Percentiles rank a stretch among this genome's conserved stretches.
Conservation (phyloP, 176 grass and related monocot genomes). For the Metroxylon sagu region DNA sequence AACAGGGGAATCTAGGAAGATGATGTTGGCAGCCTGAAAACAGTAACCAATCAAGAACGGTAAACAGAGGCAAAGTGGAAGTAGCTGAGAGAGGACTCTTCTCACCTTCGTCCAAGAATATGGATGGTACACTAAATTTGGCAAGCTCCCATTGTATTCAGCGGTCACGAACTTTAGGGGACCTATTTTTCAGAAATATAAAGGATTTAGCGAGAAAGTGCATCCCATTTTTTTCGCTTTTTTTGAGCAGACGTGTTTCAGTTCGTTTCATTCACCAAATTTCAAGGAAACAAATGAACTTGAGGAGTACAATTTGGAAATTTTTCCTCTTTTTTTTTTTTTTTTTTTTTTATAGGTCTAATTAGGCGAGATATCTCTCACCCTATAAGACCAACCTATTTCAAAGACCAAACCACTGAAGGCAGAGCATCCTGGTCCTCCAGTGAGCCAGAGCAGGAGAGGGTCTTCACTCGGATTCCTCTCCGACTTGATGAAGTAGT, state of each 20-base stretch:
- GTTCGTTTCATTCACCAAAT: no score
- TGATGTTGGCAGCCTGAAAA: slow-evolving; percentile 5
- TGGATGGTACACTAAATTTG: slow-evolving; percentile 13
- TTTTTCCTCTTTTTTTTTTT: no score
- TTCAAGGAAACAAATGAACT: no score
- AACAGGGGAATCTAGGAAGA: slow-evolving; percentile 27
- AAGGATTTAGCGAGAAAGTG: neutral
- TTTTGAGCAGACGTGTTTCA: no score
- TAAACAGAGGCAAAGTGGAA: neutral
- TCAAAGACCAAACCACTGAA: slow-evolving; percentile 17
- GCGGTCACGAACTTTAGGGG: no score
- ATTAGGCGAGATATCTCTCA: no score
- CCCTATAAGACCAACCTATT: slow-evolving; percentile 2
- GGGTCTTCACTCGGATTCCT: slow-evolving; percentile 9
- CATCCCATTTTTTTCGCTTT: no score
- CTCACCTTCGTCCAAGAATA: slow-evolving; percentile 22
- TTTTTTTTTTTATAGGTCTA: no score
- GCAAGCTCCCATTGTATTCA: slow-evolving; percentile 12
- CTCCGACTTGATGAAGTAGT: slow-evolving; percentile 35
- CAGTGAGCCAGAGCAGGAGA: slow-evolving; percentile 20
- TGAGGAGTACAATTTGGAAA: no score
- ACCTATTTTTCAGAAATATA: no score
- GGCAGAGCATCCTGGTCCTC: slow-evolving; percentile 14
- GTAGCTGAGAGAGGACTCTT: neutral
- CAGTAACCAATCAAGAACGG: neutral